These are phyloP conservation scores for Cyclotella kingstonii DNA, from an alignment of 108 stramenopile genomes.

Conservation along the genomic window DNA sequence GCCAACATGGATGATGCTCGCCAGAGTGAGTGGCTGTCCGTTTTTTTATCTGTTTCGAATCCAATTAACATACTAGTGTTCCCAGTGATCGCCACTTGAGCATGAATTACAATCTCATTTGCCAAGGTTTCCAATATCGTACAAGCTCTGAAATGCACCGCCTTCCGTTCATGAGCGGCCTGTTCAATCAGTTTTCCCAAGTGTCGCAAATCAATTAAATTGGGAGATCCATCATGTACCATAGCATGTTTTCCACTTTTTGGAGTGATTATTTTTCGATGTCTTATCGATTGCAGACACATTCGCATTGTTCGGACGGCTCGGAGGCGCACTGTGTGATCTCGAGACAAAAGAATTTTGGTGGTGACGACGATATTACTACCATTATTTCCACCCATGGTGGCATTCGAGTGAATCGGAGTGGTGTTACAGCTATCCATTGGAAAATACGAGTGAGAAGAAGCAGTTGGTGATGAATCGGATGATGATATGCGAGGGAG, in stretches of 20 bases:
- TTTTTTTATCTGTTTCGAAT: neutral
- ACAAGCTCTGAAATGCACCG: constrained; percentile 18
- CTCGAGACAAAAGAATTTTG: neutral
- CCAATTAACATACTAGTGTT: neutral
- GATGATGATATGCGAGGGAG: too few species aligned
- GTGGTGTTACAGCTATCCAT: too few species aligned
- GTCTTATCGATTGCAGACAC: constrained; percentile 17
- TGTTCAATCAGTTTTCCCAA: constrained; percentile 18
- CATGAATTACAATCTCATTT: constrained; percentile 13
- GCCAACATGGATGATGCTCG: constrained; percentile 10
- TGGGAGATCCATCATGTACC: neutral
- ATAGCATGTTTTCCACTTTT: neutral
- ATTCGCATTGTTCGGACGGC: constrained; percentile 14
- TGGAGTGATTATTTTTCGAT: constrained; percentile 3
- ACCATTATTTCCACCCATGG: neutral
- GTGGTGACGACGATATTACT: constrained; percentile 1
- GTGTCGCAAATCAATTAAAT: constrained; percentile 14
- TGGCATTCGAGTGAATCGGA: too few species aligned
- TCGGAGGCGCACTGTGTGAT: constrained; percentile 1
- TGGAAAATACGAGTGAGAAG: neutral
- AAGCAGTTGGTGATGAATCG: too few species aligned
- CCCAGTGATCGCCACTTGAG: constrained; percentile 14
- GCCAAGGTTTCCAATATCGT: constrained; percentile 19
- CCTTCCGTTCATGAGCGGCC: constrained; percentile 19
- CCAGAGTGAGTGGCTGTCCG: constrained; percentile 1